phyloP scores from a whole-genome alignment of 2,329 filamentous ascomycete genomes.

The Didymellaceae sp. region DNA sequence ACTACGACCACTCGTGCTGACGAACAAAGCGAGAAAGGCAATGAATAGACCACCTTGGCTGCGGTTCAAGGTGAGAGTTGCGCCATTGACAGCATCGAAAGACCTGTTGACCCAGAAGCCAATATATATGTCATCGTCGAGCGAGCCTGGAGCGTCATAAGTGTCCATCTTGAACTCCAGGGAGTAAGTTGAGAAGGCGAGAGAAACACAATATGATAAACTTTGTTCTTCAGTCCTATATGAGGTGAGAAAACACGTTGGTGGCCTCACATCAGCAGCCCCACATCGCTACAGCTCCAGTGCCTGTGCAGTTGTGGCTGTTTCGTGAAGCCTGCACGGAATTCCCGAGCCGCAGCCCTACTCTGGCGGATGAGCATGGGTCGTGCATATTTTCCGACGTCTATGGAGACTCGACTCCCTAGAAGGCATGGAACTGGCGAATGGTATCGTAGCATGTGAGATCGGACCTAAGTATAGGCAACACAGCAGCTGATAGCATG shows the following conservation, averaged over 20 bases:
- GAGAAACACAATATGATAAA: too few species aligned
- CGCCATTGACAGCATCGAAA: slow-evolving; percentile 13
- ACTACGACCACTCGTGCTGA: slow-evolving; percentile 17
- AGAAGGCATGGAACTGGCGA: not conserved
- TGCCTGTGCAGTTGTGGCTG: not conserved
- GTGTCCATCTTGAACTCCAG: not conserved
- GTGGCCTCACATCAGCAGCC: slow-evolving; percentile 2
- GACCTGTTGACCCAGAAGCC: slow-evolving; percentile 31
- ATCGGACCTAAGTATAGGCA: not conserved
- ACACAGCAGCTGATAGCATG: not conserved
- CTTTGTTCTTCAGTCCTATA: not conserved
- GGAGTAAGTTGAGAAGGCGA: too few species aligned
- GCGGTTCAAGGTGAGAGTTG: slow-evolving; percentile 25
- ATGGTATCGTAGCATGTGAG: not conserved
- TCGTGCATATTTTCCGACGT: not conserved
- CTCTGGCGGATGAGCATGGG: not conserved
- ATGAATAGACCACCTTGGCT: slow-evolving; percentile 24
- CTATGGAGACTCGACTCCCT: not conserved
- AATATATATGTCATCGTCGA: slow-evolving; percentile 7
- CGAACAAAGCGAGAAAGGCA: slow-evolving; percentile 32
- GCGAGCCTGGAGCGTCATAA: not conserved
- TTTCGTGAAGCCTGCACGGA: not conserved
- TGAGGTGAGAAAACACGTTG: not conserved
- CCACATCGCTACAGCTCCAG: not conserved
- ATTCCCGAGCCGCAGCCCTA: not conserved